Evolutionary conservation across 1,139 yeast species (phyloP).

Genomic region (Yamadazyma membranifaciens): DNA sequence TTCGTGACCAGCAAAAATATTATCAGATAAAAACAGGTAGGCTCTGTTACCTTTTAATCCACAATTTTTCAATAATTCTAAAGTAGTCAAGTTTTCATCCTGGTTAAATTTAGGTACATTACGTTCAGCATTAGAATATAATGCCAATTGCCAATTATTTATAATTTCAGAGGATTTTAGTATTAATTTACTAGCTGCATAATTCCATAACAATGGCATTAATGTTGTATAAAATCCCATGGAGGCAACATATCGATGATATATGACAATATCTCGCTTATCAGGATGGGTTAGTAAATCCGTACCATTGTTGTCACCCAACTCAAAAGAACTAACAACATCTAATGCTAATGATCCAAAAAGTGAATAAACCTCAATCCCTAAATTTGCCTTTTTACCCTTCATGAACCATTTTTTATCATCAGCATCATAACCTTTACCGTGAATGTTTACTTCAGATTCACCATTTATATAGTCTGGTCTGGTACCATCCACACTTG

Average conservation of each 20-base stretch:
- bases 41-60: conserved; percentile 36
- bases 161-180: conserved; percentile 38
- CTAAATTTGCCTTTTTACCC: conserved; percentile 23
- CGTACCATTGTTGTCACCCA: conserved; percentile 51
- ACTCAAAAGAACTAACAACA: conserved; percentile 59
- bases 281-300: conserved; percentile 35
- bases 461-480: conserved; percentile 37
- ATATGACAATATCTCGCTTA: conserved; percentile 42
- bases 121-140: conserved; percentile 39
- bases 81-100: conserved; percentile 28
- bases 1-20: conserved; percentile 68
- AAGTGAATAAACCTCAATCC: conserved; percentile 57
- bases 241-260: conserved; percentile 57
- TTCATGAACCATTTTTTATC: conserved; percentile 32
- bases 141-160: conserved; percentile 50
- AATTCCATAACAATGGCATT: conserved; percentile 53
- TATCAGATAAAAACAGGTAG: conserved; percentile 40
- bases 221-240: conserved; percentile 70
- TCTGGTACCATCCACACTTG: conserved; percentile 31
- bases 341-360: conserved; percentile 76
- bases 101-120: conserved; percentile 23
- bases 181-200: conserved; percentile 45
- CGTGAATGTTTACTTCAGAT: conserved; percentile 32
- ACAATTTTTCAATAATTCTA: conserved; percentile 32
- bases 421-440: conserved; percentile 28